Base-by-base conservation (phyloP, 176 grass and related monocot species). In the Bothriochloa decipiens region DNA sequence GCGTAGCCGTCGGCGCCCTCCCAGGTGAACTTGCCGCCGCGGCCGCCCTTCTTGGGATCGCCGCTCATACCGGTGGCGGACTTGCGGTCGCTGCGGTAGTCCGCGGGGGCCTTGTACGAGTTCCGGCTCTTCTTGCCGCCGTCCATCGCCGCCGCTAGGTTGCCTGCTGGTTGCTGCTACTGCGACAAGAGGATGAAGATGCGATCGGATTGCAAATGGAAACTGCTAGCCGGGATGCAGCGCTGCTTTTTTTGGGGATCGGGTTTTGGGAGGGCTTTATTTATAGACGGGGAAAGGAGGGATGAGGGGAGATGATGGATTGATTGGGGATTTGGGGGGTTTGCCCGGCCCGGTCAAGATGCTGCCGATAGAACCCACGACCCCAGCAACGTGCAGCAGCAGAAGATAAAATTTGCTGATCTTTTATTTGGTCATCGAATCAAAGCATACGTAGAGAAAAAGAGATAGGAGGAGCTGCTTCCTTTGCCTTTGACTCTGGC, bases 21-120 rank as follows among this genome's bases (percentile, higher is more conserved):
- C 95, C 95, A 98, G 26, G 95, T 98, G 91, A 95, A 98, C 86
- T 95, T 98, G 46, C 92, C 96, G 60, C 96, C 96, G 69, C 94
- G 91, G 37, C 96, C 93, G 77, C 96, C 93, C 77, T 98, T 98
- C 89, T 95, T 98, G 60, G 92, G 87, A 29, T 87, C 89, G 26
- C 95, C 92, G 87, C 32, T 98, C 91, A 95, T 89, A 22, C 95
- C 92, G 11, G 91, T 75, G 47, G 80, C 87, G 14, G 92, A 98
- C 76, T 90, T 86, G 87, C 95, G 91, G 78, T 98, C 95, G 84
- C 92, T 93, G 28, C 91, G 88, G 33, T 49, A 22, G 27, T 89
- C 82, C 27, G 77, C 76, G 6, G 66, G 20, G 11, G 35, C 66
- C 53, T 83, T 83, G 74, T 76, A 17, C 40, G 46, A 65, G 43